phyloP scores from a whole-genome alignment of 129 eudicot genomes.

The Logfia minima region DNA sequence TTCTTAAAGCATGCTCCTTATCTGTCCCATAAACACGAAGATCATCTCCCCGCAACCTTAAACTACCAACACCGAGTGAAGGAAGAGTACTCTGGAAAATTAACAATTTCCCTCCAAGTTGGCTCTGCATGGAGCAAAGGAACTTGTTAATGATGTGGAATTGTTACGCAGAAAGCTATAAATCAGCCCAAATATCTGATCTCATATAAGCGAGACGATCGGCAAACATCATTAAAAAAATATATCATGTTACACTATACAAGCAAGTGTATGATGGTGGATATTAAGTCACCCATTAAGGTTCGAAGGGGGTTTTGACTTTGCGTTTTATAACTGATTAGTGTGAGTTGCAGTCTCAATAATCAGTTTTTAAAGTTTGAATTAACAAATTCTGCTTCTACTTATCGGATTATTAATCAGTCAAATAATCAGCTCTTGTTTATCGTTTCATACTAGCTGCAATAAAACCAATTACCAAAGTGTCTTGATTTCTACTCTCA shows the following conservation, averaged over 20 bases:
- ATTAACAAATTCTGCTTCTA: neutral
- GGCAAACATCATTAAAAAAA: neutral
- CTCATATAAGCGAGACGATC: constrained; percentile 16
- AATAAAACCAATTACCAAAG: neutral
- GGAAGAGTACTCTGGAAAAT: constrained; percentile 90
- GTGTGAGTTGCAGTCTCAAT: neutral
- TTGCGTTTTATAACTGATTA: neutral
- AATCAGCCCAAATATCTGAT: neutral
- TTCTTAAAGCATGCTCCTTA: constrained; percentile 79
- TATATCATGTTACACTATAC: constrained; percentile 1
- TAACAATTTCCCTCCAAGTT: constrained; percentile 96
- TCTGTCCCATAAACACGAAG: constrained; percentile 93
- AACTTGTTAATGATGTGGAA: constrained; percentile 1
- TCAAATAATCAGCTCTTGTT: neutral
- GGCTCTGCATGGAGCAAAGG: constrained; percentile 53
- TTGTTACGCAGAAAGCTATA: neutral
- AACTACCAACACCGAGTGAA: constrained; percentile 95
- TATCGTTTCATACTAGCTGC: neutral
- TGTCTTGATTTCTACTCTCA: neutral
- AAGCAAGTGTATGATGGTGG: neutral
- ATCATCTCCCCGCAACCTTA: constrained; percentile 96
- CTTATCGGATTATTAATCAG: neutral
- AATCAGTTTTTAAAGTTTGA: neutral
- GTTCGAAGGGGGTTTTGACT: neutral
- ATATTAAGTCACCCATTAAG: constrained; percentile 9